phyloP scores from a whole-genome alignment of 1,139 yeast genomes.

The Casaregolazyma suthepensis region DNA sequence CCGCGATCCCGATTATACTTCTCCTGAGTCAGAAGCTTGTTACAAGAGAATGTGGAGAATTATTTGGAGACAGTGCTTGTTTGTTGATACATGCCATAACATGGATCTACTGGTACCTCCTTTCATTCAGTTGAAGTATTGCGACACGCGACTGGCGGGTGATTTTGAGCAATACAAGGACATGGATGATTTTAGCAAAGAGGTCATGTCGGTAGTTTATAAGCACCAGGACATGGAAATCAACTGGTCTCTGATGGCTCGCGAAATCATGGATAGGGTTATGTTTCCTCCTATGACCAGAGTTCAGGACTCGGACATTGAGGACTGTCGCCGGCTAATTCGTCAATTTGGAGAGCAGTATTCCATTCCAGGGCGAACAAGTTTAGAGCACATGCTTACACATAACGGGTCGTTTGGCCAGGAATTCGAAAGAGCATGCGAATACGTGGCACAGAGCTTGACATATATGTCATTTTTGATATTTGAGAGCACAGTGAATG shows the following conservation, averaged over 20 bases:
- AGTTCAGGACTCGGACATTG: constrained; percentile 1
- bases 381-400: constrained; percentile 10
- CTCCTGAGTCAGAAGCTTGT: constrained; percentile 12
- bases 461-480: neutral
- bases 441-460: neutral
- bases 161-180: constrained; percentile 1
- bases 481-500: neutral
- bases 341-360: constrained; percentile 5
- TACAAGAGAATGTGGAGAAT: constrained; percentile 16
- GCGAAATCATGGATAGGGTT: constrained; percentile 14
- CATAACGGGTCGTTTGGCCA: neutral
- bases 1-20: constrained; percentile 18
- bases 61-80: constrained; percentile 21
- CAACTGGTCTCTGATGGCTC: constrained; percentile 13
- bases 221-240: constrained; percentile 5
- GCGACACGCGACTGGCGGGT: constrained; percentile 17
- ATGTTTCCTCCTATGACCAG: constrained; percentile 12
- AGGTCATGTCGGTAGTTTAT: constrained; percentile 7
- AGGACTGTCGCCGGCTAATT: neutral
- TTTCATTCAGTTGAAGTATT: constrained; percentile 14
- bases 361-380: neutral
- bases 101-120: constrained; percentile 17
- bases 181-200: constrained; percentile 6
- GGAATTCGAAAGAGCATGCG: neutral
- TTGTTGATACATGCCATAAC: constrained; percentile 16